Base-by-base conservation (phyloP, 1,284 basidiomycete species). In the Gastroboletus turbinatus region DNA sequence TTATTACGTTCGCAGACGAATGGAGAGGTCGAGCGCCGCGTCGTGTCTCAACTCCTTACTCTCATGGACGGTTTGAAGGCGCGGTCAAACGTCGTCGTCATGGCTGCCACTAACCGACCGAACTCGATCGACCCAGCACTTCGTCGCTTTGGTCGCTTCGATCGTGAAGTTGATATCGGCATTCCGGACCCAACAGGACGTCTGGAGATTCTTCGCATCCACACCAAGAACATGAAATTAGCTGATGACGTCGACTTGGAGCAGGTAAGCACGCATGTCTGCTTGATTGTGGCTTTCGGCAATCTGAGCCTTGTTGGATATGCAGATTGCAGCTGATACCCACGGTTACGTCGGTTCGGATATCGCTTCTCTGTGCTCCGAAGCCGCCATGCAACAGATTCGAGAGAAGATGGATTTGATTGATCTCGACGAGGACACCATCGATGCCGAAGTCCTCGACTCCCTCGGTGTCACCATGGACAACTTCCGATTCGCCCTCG, bases 221-320 rank as follows among this genome's bases (percentile, higher is more conserved):
- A 98, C 81, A 99, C 97, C 57, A 99, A 98, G 88, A 99, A 99
- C 82, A 99, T 99, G 96, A 99, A 98, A 78, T 82, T 99, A 44
- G 85, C 76, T n/a, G 96, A 98, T 56, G 97, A 99, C 67, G 96
- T 99, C 47, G 97, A 99, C 68, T 84, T 99, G 54, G 96, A 99
- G 74, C 94, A 96, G 80, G 89, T 87, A 59, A 50, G 75, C 46
- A 36, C n/a, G 11, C 13, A 10, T 55, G 21, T 19, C 8, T 17
- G 58, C n/a, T 42, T 49, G 29, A 35, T 14, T 35, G 33, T 49
- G 2, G 53, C 43, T 53, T 48, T 56, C 14, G 40, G 44, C 27
- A 9, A 35, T 44, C 50, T 69, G 32, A 66, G 9, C 47, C 32
- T 21, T 40, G 27, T 23, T 5, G 11, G 32, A 23, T 52, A 27